Conservation (phyloP, 306 rosid genomes). For the Gleditsia sinensis region DNA sequence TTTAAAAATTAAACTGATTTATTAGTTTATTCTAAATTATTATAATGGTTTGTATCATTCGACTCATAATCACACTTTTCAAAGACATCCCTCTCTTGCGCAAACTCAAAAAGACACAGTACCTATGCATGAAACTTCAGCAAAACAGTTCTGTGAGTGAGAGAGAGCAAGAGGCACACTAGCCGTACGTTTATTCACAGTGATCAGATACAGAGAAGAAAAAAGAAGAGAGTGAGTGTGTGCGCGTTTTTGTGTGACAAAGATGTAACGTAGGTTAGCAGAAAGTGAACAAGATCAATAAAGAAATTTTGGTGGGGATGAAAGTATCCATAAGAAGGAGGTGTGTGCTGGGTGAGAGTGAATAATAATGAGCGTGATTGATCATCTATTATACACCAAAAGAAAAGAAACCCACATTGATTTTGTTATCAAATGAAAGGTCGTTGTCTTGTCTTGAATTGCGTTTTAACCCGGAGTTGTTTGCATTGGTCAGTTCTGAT, state of each 20-base stretch:
- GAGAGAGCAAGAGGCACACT: not conserved
- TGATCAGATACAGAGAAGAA: not conserved
- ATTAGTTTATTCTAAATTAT: too few relatives aligned
- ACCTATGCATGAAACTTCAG: conserved; percentile 27
- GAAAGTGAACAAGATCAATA: conserved; percentile 17
- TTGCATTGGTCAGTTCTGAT: conserved; percentile 21
- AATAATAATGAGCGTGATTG: too few relatives aligned
- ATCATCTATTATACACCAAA: not conserved
- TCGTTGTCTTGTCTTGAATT: conserved; percentile 16
- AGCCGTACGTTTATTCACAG: conserved; percentile 11
- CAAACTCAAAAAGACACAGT: conserved; percentile 13
- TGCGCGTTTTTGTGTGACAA: conserved; percentile 1
- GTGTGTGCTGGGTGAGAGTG: too few relatives aligned
- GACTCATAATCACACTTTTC: not conserved
- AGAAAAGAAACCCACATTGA: not conserved
- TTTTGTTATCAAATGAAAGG: conserved; percentile 6
- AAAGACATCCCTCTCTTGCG: conserved; percentile 12
- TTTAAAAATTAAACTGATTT: too few relatives aligned
- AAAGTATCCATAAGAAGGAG: conserved; percentile 3
- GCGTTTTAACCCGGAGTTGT: conserved; percentile 18
- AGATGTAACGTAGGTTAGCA: conserved; percentile 21
- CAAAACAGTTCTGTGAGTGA: conserved; percentile 10
- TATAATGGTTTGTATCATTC: not conserved
- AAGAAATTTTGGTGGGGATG: conserved; percentile 21
- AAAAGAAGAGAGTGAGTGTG: not conserved